These are phyloP conservation scores for Apostasia ramifera DNA, from an alignment of 106 monocot genomes.

Conservation along the genomic window DNA sequence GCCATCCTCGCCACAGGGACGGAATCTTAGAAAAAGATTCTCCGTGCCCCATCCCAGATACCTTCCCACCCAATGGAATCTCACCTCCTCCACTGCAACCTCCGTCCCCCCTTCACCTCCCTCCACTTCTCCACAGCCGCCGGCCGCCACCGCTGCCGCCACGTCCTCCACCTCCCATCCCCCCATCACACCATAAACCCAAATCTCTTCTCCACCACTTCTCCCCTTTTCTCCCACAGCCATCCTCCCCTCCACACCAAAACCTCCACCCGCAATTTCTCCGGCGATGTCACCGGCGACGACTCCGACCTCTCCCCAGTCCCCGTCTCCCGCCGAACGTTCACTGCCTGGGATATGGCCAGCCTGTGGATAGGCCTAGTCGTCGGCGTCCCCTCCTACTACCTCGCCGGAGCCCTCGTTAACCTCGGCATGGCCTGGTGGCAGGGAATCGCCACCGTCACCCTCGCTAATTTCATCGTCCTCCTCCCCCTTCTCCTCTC, in stretches of 20 bases:
- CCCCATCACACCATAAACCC: background rate
- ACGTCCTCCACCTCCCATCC: background rate
- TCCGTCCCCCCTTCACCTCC: background rate
- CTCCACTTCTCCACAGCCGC: background rate
- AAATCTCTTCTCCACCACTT: background rate
- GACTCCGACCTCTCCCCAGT: slow-evolving; percentile 38
- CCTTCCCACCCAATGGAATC: background rate
- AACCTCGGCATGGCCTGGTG: slow-evolving; percentile 73
- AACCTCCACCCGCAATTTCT: background rate
- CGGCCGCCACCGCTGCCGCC: background rate
- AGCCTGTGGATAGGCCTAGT: slow-evolving; percentile 74
- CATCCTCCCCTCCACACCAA: background rate
- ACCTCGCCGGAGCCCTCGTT: slow-evolving; percentile 70
- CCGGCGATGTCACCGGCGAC: background rate
- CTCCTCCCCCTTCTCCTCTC: slow-evolving; percentile 61
- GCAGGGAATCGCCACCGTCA: slow-evolving; percentile 56
- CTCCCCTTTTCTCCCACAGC: background rate
- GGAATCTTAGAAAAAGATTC: too few relatives aligned
- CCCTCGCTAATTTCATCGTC: slow-evolving; percentile 38
- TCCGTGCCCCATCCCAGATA: background rate
- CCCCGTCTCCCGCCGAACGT: slow-evolving; percentile 35
- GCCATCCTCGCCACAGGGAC: too few relatives aligned
- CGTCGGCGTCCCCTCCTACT: slow-evolving; percentile 73
- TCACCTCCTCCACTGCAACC: background rate
- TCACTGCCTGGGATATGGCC: slow-evolving; percentile 42